Evolutionary conservation across 305 asterid genomes (phyloP).

Genomic region (Rubia balearica): DNA sequence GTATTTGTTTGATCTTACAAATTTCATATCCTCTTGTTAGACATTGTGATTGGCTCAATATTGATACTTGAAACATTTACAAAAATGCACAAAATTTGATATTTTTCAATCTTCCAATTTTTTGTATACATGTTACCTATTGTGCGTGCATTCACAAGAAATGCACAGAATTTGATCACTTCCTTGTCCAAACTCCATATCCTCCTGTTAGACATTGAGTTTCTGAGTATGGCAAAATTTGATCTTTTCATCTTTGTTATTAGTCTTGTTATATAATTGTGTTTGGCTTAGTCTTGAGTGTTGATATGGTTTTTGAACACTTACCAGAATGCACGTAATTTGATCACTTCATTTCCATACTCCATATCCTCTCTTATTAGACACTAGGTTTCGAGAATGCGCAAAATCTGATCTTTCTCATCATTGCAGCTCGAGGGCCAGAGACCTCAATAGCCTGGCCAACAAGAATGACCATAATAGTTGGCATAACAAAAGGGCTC

Average conservation of each 20-base stretch:
- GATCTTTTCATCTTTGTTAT: too few relatives aligned
- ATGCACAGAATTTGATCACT: neutral
- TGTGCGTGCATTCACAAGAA: too few relatives aligned
- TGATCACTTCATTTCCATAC: neutral
- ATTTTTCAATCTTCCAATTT: neutral
- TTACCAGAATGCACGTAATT: neutral
- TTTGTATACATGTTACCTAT: too few relatives aligned
- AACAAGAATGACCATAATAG: conserved; percentile 57
- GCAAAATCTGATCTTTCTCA: neutral
- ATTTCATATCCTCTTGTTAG: too few relatives aligned
- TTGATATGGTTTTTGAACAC: neutral
- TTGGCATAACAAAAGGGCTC: conserved; percentile 64
- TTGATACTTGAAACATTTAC: neutral
- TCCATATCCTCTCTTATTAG: too few relatives aligned
- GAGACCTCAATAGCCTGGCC: conserved; percentile 71
- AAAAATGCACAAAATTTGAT: neutral
- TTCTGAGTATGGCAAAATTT: too few relatives aligned
- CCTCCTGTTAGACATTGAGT: too few relatives aligned
- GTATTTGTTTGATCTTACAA: neutral
- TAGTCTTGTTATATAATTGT: too few relatives aligned
- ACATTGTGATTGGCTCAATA: too few relatives aligned
- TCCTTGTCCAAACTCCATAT: too few relatives aligned
- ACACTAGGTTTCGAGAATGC: too few relatives aligned
- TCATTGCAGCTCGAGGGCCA: conserved; percentile 72
- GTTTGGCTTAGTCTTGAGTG: neutral